Conservation (phyloP, 495 filamentous ascomycete species). For the Xylaria curta region DNA sequence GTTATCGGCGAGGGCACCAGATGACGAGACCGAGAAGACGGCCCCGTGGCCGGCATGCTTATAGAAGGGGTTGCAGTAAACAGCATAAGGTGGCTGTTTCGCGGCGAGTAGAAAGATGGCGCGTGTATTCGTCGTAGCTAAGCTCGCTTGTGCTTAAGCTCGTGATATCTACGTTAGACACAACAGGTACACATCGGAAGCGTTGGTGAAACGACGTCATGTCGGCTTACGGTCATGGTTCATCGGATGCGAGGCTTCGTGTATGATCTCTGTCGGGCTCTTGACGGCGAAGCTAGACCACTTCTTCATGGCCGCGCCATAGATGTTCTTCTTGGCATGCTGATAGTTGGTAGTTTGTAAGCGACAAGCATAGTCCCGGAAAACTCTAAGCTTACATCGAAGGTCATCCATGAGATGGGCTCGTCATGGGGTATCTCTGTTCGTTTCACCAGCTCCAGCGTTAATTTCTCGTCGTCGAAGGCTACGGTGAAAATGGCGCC, state of each 20-base stretch:
- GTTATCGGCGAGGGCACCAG: constrained; percentile 68
- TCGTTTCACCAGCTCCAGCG: constrained; percentile 73
- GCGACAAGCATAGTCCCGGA: constrained; percentile 14
- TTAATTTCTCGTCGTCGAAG: constrained; percentile 79
- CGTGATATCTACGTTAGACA: constrained; percentile 27
- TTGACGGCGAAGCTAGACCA: constrained; percentile 81
- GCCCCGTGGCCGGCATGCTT: constrained; percentile 80
- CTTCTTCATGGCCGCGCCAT: constrained; percentile 88
- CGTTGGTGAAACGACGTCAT: constrained; percentile 21
- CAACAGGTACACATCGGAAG: constrained; percentile 26
- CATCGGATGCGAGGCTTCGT: constrained; percentile 75
- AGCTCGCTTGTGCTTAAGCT: constrained; percentile 66
- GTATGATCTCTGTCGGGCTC: constrained; percentile 77
- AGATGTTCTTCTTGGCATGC: constrained; percentile 82
- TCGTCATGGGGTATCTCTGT: constrained; percentile 80
- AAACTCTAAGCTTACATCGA: constrained; percentile 63
- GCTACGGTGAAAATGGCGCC: constrained; percentile 84
- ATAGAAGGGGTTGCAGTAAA: constrained; percentile 90
- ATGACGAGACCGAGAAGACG: constrained; percentile 70
- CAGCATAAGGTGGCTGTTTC: constrained; percentile 73
- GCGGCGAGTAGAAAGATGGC: constrained; percentile 86
- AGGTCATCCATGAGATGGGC: constrained; percentile 90
- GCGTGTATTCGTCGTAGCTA: constrained; percentile 75
- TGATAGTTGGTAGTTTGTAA: constrained; percentile 42
- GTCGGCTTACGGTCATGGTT: constrained; percentile 54